Conservation (phyloP, 164 flowering plant species). For the Vitis vinifera region DNA sequence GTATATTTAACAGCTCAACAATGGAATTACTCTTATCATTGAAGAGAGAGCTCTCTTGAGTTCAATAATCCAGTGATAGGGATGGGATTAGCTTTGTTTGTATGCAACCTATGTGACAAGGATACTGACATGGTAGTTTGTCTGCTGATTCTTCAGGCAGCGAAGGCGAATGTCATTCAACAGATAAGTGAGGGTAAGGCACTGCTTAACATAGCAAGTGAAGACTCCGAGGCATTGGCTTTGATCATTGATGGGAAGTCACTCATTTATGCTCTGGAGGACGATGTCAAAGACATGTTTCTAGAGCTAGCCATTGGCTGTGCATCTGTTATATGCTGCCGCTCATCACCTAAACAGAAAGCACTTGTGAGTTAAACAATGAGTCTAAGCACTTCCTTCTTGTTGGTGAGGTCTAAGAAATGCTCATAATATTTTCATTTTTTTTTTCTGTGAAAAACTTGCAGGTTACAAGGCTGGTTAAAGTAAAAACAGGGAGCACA, state of each 20-base stretch:
- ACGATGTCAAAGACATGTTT: slow-evolving; percentile 46
- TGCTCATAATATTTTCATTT: background rate
- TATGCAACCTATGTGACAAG: background rate
- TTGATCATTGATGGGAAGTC: slow-evolving; percentile 64
- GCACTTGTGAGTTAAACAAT: slow-evolving; percentile 40
- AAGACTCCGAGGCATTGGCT: slow-evolving; percentile 46
- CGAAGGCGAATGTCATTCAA: slow-evolving; percentile 36
- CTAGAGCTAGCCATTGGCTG: slow-evolving; percentile 55
- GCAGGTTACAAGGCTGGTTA: slow-evolving; percentile 72
- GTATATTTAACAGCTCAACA: too few species aligned
- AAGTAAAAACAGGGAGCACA: slow-evolving; percentile 46
- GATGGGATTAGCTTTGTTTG: background rate
- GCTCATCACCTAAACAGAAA: slow-evolving; percentile 67
- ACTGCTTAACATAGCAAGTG: slow-evolving; percentile 26
- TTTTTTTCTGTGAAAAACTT: background rate
- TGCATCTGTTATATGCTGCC: slow-evolving; percentile 65
- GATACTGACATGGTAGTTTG: background rate
- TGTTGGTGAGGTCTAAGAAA: background rate
- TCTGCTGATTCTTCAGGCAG: slow-evolving; percentile 31
- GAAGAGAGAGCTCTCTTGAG: too few species aligned
- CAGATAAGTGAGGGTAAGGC: slow-evolving; percentile 38
- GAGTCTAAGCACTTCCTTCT: background rate
- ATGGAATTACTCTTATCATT: too few species aligned
- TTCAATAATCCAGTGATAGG: too few species aligned
- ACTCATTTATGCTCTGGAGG: slow-evolving; percentile 50